These are phyloP conservation scores for Ascochyta clinopodiicola DNA, from an alignment of 2,329 filamentous ascomycete species.

Conservation along the genomic window DNA sequence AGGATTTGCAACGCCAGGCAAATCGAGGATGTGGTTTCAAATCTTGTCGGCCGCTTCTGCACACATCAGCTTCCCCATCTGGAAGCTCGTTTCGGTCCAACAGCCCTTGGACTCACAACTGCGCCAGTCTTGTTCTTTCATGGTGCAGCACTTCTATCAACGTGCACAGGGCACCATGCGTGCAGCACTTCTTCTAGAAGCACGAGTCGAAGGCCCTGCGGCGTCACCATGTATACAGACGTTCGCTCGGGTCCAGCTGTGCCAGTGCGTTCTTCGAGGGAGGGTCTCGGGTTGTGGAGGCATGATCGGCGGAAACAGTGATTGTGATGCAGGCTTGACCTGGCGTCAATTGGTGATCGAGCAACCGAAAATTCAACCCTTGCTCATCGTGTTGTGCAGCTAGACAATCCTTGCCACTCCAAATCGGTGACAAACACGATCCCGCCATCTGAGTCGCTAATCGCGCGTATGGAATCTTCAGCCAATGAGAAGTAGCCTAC, in stretches of 20 bases:
- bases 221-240: constrained; percentile 10
- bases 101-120: neutral
- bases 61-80: constrained; percentile 8
- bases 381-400: constrained; percentile 18
- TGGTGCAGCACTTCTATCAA: neutral
- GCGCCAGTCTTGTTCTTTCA: neutral
- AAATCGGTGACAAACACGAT: neutral
- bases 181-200: constrained; percentile 22
- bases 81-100: neutral
- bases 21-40: constrained; percentile 4
- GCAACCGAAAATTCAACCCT: constrained; percentile 10
- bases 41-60: constrained; percentile 3
- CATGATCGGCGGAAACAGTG: constrained; percentile 12
- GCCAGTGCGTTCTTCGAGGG: constrained; percentile 1
- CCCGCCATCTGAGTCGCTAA: neutral
- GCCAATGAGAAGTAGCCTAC: neutral
- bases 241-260: constrained; percentile 4
- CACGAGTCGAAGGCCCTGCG: constrained; percentile 13
- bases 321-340: constrained; percentile 6
- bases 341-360: constrained; percentile 10
- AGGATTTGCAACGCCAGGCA: constrained; percentile 1
- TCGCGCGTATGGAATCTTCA: neutral
- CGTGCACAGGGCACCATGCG: constrained; percentile 13
- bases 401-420: constrained; percentile 2
- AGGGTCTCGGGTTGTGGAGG: constrained; percentile 12